phyloP scores from a whole-genome alignment of 345 rosid genomes.

The Gossypium turneri region DNA sequence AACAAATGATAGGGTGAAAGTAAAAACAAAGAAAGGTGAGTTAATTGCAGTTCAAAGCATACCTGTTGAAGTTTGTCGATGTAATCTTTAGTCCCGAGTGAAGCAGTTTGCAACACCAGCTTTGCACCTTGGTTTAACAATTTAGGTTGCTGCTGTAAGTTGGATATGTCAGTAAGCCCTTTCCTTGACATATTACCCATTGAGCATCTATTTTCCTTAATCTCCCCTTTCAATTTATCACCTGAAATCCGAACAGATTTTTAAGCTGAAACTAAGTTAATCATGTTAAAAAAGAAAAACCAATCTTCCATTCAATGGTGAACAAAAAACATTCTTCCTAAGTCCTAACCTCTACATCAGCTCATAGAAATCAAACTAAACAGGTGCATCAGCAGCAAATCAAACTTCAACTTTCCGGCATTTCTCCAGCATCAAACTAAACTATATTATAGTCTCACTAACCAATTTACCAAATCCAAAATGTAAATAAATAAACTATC shows the following conservation, averaged over 20 bases:
- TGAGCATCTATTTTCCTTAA: constrained; percentile 22
- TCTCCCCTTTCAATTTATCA: constrained; percentile 26
- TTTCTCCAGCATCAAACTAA: background rate
- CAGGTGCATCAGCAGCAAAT: background rate
- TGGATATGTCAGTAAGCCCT: constrained; percentile 52
- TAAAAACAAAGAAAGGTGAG: background rate
- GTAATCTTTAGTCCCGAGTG: constrained; percentile 11
- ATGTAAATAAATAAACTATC: background rate
- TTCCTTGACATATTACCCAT: constrained; percentile 37
- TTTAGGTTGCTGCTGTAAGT: constrained; percentile 33
- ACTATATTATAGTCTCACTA: background rate
- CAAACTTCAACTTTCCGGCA: background rate
- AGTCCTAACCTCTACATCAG: background rate
- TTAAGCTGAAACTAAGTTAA: background rate
- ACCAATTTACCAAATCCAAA: background rate
- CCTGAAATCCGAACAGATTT: constrained; percentile 17
- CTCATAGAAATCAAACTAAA: background rate
- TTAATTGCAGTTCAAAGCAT: background rate
- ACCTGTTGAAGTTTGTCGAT: constrained; percentile 48
- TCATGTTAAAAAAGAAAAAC: background rate
- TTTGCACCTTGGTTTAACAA: constrained; percentile 29
- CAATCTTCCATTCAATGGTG: background rate
- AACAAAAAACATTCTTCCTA: background rate
- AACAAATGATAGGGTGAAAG: background rate
- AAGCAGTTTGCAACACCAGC: constrained; percentile 20